Conservation (phyloP, 1,284 basidiomycete species). For the Trichosporon inkin region DNA sequence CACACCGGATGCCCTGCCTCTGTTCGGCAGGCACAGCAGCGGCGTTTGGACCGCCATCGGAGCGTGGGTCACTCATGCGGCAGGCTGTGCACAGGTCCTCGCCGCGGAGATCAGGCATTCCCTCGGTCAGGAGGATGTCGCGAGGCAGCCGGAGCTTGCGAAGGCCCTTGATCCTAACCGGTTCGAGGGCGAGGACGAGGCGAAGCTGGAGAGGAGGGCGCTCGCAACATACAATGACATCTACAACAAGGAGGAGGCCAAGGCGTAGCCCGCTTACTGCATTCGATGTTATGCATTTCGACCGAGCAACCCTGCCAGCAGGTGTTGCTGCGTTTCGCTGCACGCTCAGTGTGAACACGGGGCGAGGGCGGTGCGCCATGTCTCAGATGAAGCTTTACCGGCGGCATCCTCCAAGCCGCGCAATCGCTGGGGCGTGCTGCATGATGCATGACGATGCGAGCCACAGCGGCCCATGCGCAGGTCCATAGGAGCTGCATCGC, state of each 20-base stretch:
- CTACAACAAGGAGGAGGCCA: conserved; percentile 23
- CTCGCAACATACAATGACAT: conserved; percentile 31
- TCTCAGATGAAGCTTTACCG: too few relatives aligned
- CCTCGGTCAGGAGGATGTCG: not conserved
- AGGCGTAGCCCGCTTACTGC: not conserved
- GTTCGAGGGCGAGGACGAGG: conserved; percentile 30
- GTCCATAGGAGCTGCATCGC: too few relatives aligned
- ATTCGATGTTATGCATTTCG: too few relatives aligned
- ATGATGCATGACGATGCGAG: too few relatives aligned
- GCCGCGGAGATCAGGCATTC: conserved; percentile 21
- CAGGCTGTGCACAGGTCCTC: conserved; percentile 23
- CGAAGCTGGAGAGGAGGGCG: conserved; percentile 15
- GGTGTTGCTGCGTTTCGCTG: too few relatives aligned
- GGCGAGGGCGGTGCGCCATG: too few relatives aligned
- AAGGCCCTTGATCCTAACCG: conserved; percentile 25
- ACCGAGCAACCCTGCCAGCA: too few relatives aligned
- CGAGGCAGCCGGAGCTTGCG: conserved; percentile 13
- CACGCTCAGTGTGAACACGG: too few relatives aligned
- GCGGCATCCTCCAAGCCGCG: too few relatives aligned
- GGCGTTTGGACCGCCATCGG: conserved; percentile 25
- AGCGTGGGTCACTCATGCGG: conserved; percentile 35
- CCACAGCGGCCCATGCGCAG: too few relatives aligned
- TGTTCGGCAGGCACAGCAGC: conserved; percentile 22
- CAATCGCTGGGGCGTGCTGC: too few relatives aligned
- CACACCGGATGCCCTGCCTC: conserved; percentile 32